Conservation (phyloP, 2,329 filamentous ascomycete genomes). For the Fusarium miscanthi region DNA sequence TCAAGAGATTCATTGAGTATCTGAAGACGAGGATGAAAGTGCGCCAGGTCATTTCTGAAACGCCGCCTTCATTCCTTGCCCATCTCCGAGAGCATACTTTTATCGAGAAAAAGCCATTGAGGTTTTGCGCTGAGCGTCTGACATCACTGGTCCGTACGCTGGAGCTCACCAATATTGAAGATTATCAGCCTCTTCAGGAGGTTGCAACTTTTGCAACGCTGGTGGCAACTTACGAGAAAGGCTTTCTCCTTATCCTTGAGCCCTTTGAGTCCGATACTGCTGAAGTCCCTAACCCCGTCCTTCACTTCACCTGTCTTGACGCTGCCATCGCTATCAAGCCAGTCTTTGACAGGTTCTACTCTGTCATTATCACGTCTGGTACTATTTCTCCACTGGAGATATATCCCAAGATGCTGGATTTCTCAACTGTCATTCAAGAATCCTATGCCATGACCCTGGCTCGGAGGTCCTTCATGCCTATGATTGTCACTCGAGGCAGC, state of each 20-base stretch:
- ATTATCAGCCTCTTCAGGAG: slow-evolving; percentile 96
- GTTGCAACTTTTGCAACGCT: slow-evolving; percentile 97
- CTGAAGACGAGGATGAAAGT: slow-evolving; percentile 99
- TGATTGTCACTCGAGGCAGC: slow-evolving; percentile 95
- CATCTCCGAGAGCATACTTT: slow-evolving; percentile 97
- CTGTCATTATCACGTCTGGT: slow-evolving; percentile 97
- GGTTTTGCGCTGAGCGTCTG: slow-evolving; percentile 93
- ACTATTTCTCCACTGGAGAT: slow-evolving; percentile 98
- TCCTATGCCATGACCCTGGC: slow-evolving; percentile 98
- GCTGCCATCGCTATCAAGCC: slow-evolving; percentile 98
- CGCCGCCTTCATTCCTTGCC: slow-evolving; percentile 89
- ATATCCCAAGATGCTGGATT: slow-evolving; percentile 99
- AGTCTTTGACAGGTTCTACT: slow-evolving; percentile 96
- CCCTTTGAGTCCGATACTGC: slow-evolving; percentile 96
- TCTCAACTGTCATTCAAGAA: slow-evolving; percentile 91
- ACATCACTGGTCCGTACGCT: slow-evolving; percentile 95
- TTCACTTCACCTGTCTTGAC: slow-evolving; percentile 96
- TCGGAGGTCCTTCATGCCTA: slow-evolving; percentile 92
- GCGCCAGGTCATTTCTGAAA: slow-evolving; percentile 96
- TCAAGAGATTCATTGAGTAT: slow-evolving; percentile 98
- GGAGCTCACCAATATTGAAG: slow-evolving; percentile 96
- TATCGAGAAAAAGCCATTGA: slow-evolving; percentile 93
- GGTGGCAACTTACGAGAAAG: slow-evolving; percentile 95
- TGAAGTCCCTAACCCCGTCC: slow-evolving; percentile 94
- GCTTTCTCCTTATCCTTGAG: slow-evolving; percentile 95